Conservation (phyloP, 1,139 yeast genomes). For the Lodderomyces orthopsilosis region DNA sequence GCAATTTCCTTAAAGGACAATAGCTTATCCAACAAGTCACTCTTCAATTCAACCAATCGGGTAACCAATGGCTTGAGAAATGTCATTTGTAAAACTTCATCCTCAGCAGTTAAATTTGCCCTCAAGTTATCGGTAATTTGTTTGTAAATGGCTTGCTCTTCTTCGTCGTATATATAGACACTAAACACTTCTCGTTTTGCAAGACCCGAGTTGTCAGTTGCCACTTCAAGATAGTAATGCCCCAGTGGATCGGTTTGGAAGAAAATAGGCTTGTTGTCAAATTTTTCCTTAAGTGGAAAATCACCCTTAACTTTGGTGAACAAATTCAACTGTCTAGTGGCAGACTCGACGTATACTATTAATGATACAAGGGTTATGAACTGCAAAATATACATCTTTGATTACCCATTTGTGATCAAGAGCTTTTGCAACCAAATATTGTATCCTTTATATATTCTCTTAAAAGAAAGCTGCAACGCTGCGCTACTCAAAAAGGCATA, state of each 20-base stretch:
- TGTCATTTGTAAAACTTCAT: conserved; percentile 5
- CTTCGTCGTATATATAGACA: conserved; percentile 3
- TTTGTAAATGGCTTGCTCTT: conserved; percentile 1
- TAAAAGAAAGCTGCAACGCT: too few relatives aligned
- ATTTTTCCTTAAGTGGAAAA: neutral
- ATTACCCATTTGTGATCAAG: neutral
- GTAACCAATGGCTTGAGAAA: conserved; percentile 2
- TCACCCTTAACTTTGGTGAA: conserved; percentile 1
- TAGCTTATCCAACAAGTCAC: conserved; percentile 1
- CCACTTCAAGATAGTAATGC: neutral
- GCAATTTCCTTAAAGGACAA: conserved; percentile 1
- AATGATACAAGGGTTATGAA: neutral
- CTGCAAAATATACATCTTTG: neutral
- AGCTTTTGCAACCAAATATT: neutral
- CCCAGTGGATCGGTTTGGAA: neutral
- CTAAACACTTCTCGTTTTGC: neutral
- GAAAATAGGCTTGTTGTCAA: conserved; percentile 1
- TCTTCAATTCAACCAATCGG: neutral
- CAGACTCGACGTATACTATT: neutral
- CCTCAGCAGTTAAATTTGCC: conserved; percentile 1
- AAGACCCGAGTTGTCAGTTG: neutral
- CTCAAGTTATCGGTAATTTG: conserved; percentile 1
- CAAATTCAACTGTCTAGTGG: conserved; percentile 1
- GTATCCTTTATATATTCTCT: neutral
- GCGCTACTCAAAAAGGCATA: too few relatives aligned